Percentiles rank a stretch among this genome's conserved stretches.
Conservation (phyloP, 1,284 basidiomycete genomes). For the Taiwanofungus camphoratus region DNA sequence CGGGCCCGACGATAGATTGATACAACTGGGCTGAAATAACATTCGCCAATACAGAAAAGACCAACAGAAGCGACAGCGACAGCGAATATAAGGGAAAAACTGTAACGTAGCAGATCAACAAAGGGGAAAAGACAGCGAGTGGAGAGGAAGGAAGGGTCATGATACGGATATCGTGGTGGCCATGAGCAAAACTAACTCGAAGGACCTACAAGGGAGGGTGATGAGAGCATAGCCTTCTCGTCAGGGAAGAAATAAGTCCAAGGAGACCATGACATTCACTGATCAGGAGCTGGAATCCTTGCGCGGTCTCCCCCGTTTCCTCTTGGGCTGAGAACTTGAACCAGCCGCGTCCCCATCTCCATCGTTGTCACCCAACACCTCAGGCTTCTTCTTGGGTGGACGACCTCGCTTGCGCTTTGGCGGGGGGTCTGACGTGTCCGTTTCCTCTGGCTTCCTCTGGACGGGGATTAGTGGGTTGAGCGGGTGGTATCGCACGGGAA, state of each 20-base stretch:
- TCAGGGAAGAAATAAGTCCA: neutral
- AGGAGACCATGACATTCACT: neutral
- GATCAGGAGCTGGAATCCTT: slow-evolving; percentile 36
- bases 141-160: neutral
- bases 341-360: slow-evolving; percentile 22
- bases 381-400: slow-evolving; percentile 60
- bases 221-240: neutral
- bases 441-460: slow-evolving; percentile 47
- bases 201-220: neutral
- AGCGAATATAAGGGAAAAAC: slow-evolving; percentile 3
- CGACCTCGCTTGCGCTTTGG: slow-evolving; percentile 66
- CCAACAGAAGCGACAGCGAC: slow-evolving; percentile 4
- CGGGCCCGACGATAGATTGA: neutral
- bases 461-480: slow-evolving; percentile 18
- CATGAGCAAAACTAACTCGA: neutral
- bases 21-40: neutral
- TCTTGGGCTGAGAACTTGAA: slow-evolving; percentile 37
- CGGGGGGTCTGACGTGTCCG: slow-evolving; percentile 43
- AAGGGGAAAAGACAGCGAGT: too few species aligned
- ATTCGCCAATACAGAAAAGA: slow-evolving; percentile 2
- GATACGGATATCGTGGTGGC: neutral
- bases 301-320: slow-evolving; percentile 67
- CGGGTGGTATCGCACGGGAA: slow-evolving; percentile 9
- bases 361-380: slow-evolving; percentile 33
- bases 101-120: slow-evolving; percentile 4